Conservation (phyloP, 306 rosid genomes). For the Cyamopsis tetragonoloba region DNA sequence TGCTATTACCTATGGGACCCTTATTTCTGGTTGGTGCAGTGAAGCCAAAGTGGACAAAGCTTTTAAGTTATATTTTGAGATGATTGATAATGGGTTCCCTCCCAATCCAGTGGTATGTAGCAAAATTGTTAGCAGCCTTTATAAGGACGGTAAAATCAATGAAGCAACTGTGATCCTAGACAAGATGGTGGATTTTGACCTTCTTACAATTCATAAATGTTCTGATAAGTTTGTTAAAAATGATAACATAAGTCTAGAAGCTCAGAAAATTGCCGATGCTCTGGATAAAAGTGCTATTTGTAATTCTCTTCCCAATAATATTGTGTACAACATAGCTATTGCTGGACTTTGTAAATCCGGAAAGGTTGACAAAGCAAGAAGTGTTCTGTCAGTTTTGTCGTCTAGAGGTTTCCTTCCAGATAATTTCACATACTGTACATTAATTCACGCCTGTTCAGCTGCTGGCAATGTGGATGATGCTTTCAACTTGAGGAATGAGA, state of each 20-base stretch:
- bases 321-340: slow-evolving; percentile 65
- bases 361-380: slow-evolving; percentile 59
- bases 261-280: slow-evolving; percentile 56
- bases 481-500: slow-evolving; percentile 70
- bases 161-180: slow-evolving; percentile 70
- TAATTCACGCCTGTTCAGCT: slow-evolving; percentile 64
- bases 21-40: slow-evolving; percentile 81
- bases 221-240: slow-evolving; percentile 28
- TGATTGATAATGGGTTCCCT: slow-evolving; percentile 57
- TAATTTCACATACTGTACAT: slow-evolving; percentile 68
- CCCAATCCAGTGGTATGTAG: slow-evolving; percentile 59
- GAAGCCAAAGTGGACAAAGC: slow-evolving; percentile 74
- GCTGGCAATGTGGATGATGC: slow-evolving; percentile 70
- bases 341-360: slow-evolving; percentile 74
- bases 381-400: slow-evolving; percentile 50
- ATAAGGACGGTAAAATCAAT: slow-evolving; percentile 49
- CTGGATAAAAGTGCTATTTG: slow-evolving; percentile 39
- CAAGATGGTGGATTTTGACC: slow-evolving; percentile 57
- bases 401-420: slow-evolving; percentile 68
- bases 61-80: slow-evolving; percentile 55
- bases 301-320: slow-evolving; percentile 44
- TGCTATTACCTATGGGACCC: slow-evolving; percentile 68
- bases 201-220: slow-evolving; percentile 31
- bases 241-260: slow-evolving; percentile 25
- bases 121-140: slow-evolving; percentile 74